Evolutionary conservation across 345 rosid species (phyloP).

Genomic region (Capsella bursapastoris): DNA sequence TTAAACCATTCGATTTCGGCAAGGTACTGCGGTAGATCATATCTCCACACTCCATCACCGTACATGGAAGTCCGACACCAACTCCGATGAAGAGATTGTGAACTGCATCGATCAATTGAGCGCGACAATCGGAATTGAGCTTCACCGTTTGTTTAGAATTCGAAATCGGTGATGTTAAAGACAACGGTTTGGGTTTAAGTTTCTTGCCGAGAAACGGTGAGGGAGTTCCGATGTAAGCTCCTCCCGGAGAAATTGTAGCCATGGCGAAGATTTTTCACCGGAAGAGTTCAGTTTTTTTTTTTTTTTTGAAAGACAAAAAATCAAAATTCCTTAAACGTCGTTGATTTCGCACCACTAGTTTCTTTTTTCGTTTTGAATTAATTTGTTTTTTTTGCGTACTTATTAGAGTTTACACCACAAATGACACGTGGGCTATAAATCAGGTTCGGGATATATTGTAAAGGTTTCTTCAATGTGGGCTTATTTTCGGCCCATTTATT

Average conservation of each 20-base stretch:
- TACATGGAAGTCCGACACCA: conserved; percentile 97
- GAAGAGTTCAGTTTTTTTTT: conserved; percentile 19
- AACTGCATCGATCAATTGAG: conserved; percentile 61
- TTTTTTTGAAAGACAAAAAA: conserved; percentile 15
- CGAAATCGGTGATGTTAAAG: conserved; percentile 38
- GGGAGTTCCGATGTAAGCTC: conserved; percentile 52
- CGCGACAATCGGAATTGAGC: conserved; percentile 53
- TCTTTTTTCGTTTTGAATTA: neutral
- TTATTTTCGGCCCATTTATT: no score
- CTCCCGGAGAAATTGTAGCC: conserved; percentile 70
- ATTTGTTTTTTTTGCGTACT: neutral
- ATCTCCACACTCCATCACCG: conserved; percentile 98
- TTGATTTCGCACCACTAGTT: conserved; percentile 42
- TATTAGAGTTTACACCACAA: conserved; percentile 11
- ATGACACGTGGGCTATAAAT: conserved; percentile 5
- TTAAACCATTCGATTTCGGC: conserved; percentile 77
- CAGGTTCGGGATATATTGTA: no score
- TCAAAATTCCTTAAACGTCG: conserved; percentile 7
- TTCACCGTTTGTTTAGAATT: conserved; percentile 43
- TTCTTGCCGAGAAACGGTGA: conserved; percentile 73
- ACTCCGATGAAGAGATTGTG: conserved; percentile 84
- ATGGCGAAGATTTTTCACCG: conserved; percentile 42
- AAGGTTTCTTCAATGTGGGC: no score
- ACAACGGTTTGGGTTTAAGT: conserved; percentile 45
- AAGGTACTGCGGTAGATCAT: conserved; percentile 92